Evolutionary conservation across 176 grass and related monocot species (phyloP), one percentile per base, ranked within the genome.

Genomic region (Oryza brachyantha): DNA sequence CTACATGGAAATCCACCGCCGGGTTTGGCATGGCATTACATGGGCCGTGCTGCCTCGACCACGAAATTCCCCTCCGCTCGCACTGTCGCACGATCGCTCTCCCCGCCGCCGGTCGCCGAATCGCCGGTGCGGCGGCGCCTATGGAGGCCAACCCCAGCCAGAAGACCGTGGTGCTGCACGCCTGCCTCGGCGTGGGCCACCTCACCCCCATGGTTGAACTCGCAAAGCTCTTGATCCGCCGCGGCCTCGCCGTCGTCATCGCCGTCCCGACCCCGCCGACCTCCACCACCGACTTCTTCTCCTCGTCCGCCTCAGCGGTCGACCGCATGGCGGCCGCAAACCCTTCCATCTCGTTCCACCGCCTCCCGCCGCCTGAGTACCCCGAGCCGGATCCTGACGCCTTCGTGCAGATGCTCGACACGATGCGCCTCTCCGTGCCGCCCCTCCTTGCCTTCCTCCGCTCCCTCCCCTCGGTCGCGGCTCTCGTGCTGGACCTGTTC

Each of bases 141-240:
- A 79, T 72, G 65, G 84, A 60, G 61, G 13, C 58, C 34, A 11
- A 43, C 13, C 45, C 84, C 21, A 17, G n/a, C n/a, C n/a, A n/a
- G 10, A 46, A 52, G 21, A 83, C 75, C 5, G 68, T 92, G 34
- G 86, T 92, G 29, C 83, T 92, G 5, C 76, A 89, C 76, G 66
- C 84, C 8, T 72, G 35, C 52, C 68, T 78, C 38, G 91, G 73
- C 22, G 76, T 93, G 61, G 86, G 84, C 83, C 92, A 94, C 80
- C 77, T 91, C 10, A 75, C 77, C 66, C 83, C 88, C 19, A 89
- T 94, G 86, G 79, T 94, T 43, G 85, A 94, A 52, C 67, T 94
- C 29, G 83, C 83, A 70, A 86, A 89, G 85, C 79, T 81, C 64
- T 72, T 94, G 16, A 52, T 66, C 64, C 38, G 37, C 42, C 75